Base-by-base conservation (phyloP, 2,329 filamentous ascomycete genomes). In the Lachnellula subtilissima region DNA sequence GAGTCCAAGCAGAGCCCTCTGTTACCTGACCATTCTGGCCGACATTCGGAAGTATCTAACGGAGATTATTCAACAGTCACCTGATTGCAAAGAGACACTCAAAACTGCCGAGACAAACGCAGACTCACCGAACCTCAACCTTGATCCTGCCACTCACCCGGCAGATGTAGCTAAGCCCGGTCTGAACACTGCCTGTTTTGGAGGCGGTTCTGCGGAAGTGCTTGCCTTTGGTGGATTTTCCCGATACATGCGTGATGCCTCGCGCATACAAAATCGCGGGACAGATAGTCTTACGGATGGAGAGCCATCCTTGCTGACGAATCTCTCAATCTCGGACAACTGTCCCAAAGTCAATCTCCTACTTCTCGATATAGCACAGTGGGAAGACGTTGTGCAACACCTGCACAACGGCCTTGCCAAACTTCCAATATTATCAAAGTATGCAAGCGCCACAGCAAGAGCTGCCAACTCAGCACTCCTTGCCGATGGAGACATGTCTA, bases 1-100 rank as follows among this genome's bases (percentile, higher is more conserved):
- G 92, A 96, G 91, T 72, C 89, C 93, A 1, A 88, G 88, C 52
- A 80, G 94, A 52, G 88, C 91, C 0, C 74, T 97, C 52, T 90
- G 87, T 60, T 97, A 97, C 73, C 77, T 84, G n/a, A 68, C 73
- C 2, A 72, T 85, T n/a, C 70, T 87, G 39, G 57, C 71, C 28
- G 64, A 75, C 49, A 28, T 69, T 5, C 47, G 54, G 36, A 45
- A 63, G 40, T 56, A 67, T 47, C 49, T 69, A n/a, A 28, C 52
- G 12, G 57, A 51, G 22, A 43, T 61, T 35, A 54, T 15, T 17
- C 22, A 48, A 19, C 14, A 15, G 25, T 4, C 45, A 14, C 23
- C 23, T 4, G 15, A 47, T 28, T 22, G 23, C 9, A n/a, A 9
- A 15, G 45, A 32, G 2, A 6, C 12, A 23, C 11, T 15, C 23